Percentiles rank a stretch among this genome's conserved stretches.
Evolutionary conservation across 371 early-diverging fungal genomes (phyloP).

Genomic region (Synchytrium microbalum): DNA sequence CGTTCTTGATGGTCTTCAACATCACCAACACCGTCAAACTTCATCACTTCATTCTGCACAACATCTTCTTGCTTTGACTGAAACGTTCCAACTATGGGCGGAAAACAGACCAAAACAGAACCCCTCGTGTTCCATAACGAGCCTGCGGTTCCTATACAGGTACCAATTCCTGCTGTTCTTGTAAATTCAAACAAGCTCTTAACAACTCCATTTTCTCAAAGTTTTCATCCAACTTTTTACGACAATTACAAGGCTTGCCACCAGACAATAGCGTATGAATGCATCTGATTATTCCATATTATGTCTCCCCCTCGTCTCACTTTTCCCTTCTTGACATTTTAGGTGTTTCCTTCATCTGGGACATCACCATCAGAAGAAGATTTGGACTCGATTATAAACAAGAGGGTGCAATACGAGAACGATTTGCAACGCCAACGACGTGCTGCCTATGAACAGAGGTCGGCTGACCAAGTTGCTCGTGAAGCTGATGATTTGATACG

Average conservation of each 20-base stretch:
- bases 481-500: conserved; percentile 32
- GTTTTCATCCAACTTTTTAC: not conserved
- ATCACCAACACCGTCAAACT: no score
- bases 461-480: conserved; percentile 25
- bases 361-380: conserved; percentile 14
- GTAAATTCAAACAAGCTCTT: not conserved
- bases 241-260: conserved; percentile 6
- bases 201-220: not conserved
- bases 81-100: no score
- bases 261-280: no score
- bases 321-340: no score
- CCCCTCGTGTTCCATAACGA: not conserved
- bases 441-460: conserved; percentile 21
- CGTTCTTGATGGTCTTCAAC: no score
- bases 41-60: no score
- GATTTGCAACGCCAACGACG: conserved; percentile 18
- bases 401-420: conserved; percentile 23
- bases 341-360: no score
- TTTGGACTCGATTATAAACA: conserved; percentile 16
- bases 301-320: no score
- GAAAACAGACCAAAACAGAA: not conserved
- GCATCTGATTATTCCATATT: no score
- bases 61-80: no score
- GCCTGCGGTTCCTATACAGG: conserved; percentile 1
- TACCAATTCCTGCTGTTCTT: not conserved